Evolutionary conservation across 2,329 filamentous ascomycete genomes (phyloP), one percentile per base, ranked within the genome.

Genomic region (Trichophyton simii): DNA sequence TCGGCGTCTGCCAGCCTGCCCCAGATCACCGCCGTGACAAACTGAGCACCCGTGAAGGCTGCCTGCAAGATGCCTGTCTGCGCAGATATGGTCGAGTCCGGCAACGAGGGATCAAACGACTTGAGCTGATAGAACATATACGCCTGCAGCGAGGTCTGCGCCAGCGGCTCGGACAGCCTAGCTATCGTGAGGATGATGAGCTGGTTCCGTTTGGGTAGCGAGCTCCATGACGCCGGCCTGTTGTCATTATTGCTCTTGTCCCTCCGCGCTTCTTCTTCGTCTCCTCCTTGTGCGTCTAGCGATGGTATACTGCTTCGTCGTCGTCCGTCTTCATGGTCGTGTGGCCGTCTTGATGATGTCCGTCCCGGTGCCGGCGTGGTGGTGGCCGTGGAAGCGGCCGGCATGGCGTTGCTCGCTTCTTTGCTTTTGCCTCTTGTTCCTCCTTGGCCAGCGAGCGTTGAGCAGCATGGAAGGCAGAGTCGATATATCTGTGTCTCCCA

Each of bases 51-150:
- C 0, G 88, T 91, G 70, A 95, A 95, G 44, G 85, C 85, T 11
- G 87, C 89, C 57, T 88, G 84, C 25, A 95, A 77, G 1, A 95
- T 76, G 44, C 90, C 90, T 0, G 88, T 87, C 71, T 94, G 89
- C 20, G 81, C 80, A 0, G 90, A 83, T 66, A 95, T 91, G 1
- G 82, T 84, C 1, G 80, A 80, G 60, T 85, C 81, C 1, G 81
- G 75, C 20, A 80, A 72, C 22, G 74, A 78, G 2, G 79, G 78
- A 25, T 88, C 80, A 67, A 95, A 92, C 62, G 86, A 92, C 67
- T 84, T 85, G n/a, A 96, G 82, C 72, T 94, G 89, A 73, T 92
- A 95, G 75, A 89, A 95, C 78, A 95, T 85, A 73, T 95, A 95
- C 1, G 87, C 82, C 73, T 87, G 82, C 7, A 91, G 73, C 11